These are phyloP conservation scores for Magnusiomyces clavatus DNA, from an alignment of 1,139 yeast species.

Conservation along the genomic window DNA sequence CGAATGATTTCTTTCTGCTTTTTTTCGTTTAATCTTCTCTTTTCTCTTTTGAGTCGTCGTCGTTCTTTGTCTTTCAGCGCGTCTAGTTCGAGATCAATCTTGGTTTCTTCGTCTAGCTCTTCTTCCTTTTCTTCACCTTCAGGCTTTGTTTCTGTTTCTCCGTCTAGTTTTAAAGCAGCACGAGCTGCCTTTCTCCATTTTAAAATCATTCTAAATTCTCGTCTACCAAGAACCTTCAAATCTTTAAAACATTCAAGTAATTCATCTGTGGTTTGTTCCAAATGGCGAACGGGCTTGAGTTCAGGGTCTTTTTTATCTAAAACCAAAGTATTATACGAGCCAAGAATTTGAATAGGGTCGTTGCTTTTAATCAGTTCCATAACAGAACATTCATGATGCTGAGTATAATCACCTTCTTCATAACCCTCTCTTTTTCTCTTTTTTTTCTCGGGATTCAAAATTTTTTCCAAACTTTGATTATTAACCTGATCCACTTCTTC, in stretches of 20 bases:
- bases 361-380: conserved; percentile 74
- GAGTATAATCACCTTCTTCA: conserved; percentile 84
- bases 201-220: conserved; percentile 77
- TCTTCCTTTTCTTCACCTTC: conserved; percentile 46
- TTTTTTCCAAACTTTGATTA: conserved; percentile 79
- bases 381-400: conserved; percentile 65
- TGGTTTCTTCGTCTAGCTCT: conserved; percentile 79
- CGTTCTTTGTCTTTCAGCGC: conserved; percentile 66
- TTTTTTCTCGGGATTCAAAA: conserved; percentile 88
- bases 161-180: conserved; percentile 58
- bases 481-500: conserved; percentile 71
- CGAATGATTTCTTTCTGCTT: conserved; percentile 85
- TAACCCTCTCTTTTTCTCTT: conserved; percentile 92
- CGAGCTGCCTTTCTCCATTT: conserved; percentile 89
- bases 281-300: conserved; percentile 59
- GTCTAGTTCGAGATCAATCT: conserved; percentile 75
- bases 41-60: conserved; percentile 65
- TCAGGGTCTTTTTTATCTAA: conserved; percentile 55
- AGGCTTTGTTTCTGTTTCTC: conserved; percentile 18
- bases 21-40: conserved; percentile 69
- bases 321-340: conserved; percentile 44
- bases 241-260: conserved; percentile 79
- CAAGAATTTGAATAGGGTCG: conserved; percentile 79
- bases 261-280: conserved; percentile 72
- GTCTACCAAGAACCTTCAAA: conserved; percentile 86